Evolutionary conservation across 805 yeast species (phyloP).

Genomic region (Saturnispora hagleri): DNA sequence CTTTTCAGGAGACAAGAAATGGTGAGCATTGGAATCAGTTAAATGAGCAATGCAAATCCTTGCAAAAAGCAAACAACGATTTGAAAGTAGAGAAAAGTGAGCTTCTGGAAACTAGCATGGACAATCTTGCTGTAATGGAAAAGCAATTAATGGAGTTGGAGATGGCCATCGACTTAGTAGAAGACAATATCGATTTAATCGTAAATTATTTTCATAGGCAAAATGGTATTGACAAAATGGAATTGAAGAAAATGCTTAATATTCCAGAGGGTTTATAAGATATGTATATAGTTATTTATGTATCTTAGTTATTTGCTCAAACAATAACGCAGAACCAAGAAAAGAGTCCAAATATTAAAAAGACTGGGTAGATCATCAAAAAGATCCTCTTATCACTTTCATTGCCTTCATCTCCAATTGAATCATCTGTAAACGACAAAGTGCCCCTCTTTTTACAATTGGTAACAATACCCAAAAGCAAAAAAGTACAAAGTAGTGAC

Average conservation of each 20-base stretch:
- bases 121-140: background rate
- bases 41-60: conserved; percentile 5
- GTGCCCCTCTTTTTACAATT: conserved; percentile 22
- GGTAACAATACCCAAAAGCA: conserved; percentile 39
- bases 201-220: conserved; percentile 29
- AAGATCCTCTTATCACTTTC: conserved; percentile 46
- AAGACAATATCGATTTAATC: conserved; percentile 36
- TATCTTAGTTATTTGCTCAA: background rate
- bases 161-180: conserved; percentile 9
- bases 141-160: conserved; percentile 1
- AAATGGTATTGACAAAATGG: conserved; percentile 22
- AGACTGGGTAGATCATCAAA: conserved; percentile 46
- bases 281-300: background rate
- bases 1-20: conserved; percentile 6
- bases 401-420: conserved; percentile 24
- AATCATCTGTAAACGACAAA: conserved; percentile 12
- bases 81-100: conserved; percentile 8
- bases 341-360: conserved; percentile 41
- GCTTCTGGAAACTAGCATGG: conserved; percentile 2
- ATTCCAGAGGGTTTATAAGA: conserved; percentile 34
- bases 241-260: conserved; percentile 31
- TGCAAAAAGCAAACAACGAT: conserved; percentile 9
- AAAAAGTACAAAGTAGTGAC: conserved; percentile 44
- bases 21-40: conserved; percentile 10
- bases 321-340: conserved; percentile 48